Evolutionary conservation across 2,329 filamentous ascomycete species (phyloP), one percentile per base, ranked within the genome.

Genomic region (Hypoxylon sp.): DNA sequence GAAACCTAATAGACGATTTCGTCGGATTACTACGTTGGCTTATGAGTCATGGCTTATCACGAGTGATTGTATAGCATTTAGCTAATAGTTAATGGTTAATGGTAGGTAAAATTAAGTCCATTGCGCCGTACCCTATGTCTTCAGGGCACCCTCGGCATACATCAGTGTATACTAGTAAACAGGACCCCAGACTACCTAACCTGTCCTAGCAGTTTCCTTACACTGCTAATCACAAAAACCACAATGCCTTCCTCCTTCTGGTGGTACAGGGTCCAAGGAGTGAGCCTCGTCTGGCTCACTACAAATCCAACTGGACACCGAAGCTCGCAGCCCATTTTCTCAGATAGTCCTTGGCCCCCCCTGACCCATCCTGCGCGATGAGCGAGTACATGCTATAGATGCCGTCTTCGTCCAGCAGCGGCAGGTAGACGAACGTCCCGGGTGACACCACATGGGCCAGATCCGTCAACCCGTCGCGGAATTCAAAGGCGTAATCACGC

Each of bases 1-100:
- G 63, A 72, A 22, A 68, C 57, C 35, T 73, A 72, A 75, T 73
- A 73, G 54, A 72, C 42, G 76, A 76, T 46, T 49, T 20, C 35
- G 35, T 54, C 50, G 20, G n/a, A 30, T 25, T 50, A 53, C 11
- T 33, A 20, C 11, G 3, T 22, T 44, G 17, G 17, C 30, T 17
- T 35, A 11, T 27, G 25, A 5, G 25, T 27, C 5, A 11, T n/a
- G 11, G 46, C 8, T 33, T 46, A 20, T 54, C 13, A 27, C 27
- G 13, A 30, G 46, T 51, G 35, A 50, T 44, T 35, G n/a, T 33
- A 11, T 44, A 44, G 14, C 17, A 27, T 17, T 22, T 44, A 4
- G 33, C 13, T 14, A 37, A 57, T 35, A 40, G 35, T 17, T 44
- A 13, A 27, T 42, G 27, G 22, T 44, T 10, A 30, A 37, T 22